A percentile compares a stretch with the other conserved stretches of the same genome.
Conservation (phyloP, 208 protist genomes). For the Balamuthia mandrillaris region DNA sequence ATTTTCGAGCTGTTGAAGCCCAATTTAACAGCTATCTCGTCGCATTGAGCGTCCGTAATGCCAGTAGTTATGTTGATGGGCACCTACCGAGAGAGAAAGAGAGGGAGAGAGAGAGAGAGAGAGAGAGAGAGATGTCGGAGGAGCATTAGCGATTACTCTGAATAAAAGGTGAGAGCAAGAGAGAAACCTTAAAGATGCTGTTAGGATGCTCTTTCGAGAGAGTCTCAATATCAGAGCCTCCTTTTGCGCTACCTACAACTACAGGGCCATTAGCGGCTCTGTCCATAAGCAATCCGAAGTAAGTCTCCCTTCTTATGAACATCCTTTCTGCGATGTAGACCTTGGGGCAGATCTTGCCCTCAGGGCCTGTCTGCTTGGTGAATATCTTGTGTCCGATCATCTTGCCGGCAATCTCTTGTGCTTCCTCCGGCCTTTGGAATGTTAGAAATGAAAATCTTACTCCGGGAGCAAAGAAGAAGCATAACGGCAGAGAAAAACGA, state of each 20-base stretch:
- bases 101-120: no score
- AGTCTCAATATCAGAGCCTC: constrained; percentile 58
- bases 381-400: constrained; percentile 63
- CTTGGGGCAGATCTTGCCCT: constrained; percentile 44
- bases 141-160: no score
- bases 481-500: not conserved
- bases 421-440: constrained; percentile 4
- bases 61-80: constrained; percentile 53
- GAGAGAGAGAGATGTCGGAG: no score
- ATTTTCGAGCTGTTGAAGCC: not conserved
- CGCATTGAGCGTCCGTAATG: constrained; percentile 38
- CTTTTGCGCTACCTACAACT: constrained; percentile 36
- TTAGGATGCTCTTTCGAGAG: constrained; percentile 26
- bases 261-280: constrained; percentile 50
- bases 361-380: constrained; percentile 65
- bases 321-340: constrained; percentile 49
- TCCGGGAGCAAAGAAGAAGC: not conserved
- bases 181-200: constrained; percentile 25
- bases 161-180: no score
- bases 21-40: not conserved
- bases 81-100: no score
- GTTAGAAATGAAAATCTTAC: not conserved
- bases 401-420: constrained; percentile 49
- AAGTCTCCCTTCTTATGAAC: constrained; percentile 50
- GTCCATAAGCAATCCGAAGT: constrained; percentile 65